Evolutionary conservation across 1,284 basidiomycete species (phyloP), one percentile per base, ranked within the genome.

Genomic region (Trametes versicolor): DNA sequence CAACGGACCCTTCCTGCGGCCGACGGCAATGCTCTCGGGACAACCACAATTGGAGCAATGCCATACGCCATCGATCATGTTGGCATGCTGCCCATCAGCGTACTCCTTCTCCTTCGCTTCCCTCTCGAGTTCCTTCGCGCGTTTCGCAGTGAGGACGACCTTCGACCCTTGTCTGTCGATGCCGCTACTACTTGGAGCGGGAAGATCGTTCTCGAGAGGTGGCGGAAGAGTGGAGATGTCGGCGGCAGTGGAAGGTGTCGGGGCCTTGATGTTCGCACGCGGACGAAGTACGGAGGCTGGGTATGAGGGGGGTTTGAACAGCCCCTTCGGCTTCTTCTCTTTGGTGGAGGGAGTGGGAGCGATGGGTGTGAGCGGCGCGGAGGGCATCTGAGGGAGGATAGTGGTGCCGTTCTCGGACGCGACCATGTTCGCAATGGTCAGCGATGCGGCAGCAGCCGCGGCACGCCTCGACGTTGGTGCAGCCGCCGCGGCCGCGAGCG

Each of bases 21-120:
- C 94, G 58, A 95, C 82, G 2, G 95, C 92, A 60, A 96, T 89
- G 69, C 81, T 87, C 73, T 95, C 95, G 0, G 96, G 95, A 73
- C 93, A 93, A 21, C 95, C 95, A 70, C 91, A 96, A 74, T 96
- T 96, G 49, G 92, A 94, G 76, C 95, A 97, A 79, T 95, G 94
- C 95, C 95, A 97, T 3, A 91, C 83, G 0, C 93, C 94, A 71
- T 95, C 82, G 73, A 96, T 92, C 72, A 87, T 83, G 73, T 94
- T 94, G 48, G 89, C 83, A 72, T 94, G 93, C 73, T 94, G 91
- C 9, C 91, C 90, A 71, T 93, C 92, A 36, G 87, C 88, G 72
- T 87, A 93, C 76, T 93, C 92, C 72, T 83, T 89, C 76, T 93
- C 92, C 75, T 93, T 94, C 23, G 91, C 92, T 71, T 92, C 91